phyloP scores from a whole-genome alignment of 306 rosid genomes.

The Mucuna pruriens region DNA sequence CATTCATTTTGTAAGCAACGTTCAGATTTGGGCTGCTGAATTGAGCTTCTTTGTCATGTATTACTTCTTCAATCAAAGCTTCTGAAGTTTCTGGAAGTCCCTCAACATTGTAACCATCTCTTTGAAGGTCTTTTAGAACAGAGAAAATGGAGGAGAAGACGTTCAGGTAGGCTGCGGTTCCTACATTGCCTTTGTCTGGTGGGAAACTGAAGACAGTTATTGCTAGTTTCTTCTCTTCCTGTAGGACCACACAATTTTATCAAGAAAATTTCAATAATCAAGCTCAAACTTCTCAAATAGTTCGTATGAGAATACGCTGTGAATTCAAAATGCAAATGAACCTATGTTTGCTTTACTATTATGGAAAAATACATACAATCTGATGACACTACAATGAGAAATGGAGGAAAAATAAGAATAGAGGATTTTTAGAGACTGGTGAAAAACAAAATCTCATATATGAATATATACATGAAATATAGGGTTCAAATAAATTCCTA shows the following conservation, averaged over 20 bases:
- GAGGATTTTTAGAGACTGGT: not conserved
- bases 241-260: not conserved
- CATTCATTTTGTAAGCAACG: constrained; percentile 4
- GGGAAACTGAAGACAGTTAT: constrained; percentile 12
- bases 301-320: not conserved
- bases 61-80: constrained; percentile 10
- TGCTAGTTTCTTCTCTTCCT: constrained; percentile 11
- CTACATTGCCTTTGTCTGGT: constrained; percentile 11
- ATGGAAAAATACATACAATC: not conserved
- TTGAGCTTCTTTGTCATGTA: not conserved
- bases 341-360: not conserved
- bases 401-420: not conserved
- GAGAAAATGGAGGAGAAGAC: constrained; percentile 11
- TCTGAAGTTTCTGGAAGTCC: constrained; percentile 12
- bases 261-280: not conserved
- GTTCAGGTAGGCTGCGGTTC: not conserved
- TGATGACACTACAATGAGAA: not conserved
- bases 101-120: not conserved
- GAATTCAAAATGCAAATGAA: not conserved
- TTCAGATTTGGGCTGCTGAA: constrained; percentile 6
- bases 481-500: not conserved
- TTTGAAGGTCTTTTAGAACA: not conserved
- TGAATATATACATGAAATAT: constrained; percentile 1
- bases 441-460: not conserved
- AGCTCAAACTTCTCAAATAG: not conserved